These are phyloP conservation scores for Pseudisothecium myosuroides DNA, from an alignment of 225 moss, liverwort and hornwort species.

Conservation along the genomic window DNA sequence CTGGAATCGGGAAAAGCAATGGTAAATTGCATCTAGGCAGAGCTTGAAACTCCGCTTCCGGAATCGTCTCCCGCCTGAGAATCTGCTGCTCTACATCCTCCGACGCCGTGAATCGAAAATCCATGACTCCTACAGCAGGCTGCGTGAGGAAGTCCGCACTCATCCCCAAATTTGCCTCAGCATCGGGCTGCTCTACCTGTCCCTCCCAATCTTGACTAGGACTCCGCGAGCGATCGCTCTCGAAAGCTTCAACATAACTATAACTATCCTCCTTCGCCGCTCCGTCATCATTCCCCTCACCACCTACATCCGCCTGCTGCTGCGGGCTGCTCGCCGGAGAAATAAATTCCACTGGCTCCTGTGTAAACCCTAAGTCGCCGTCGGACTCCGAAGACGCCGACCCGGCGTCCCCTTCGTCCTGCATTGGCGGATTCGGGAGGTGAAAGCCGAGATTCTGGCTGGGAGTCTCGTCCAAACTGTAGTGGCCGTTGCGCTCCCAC, in stretches of 20 bases:
- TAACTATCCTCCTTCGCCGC: slow-evolving; percentile 19
- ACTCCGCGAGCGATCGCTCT: slow-evolving; percentile 19
- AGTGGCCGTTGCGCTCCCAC: slow-evolving; percentile 28
- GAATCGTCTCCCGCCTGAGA: background rate
- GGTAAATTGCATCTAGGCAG: background rate
- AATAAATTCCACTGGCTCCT: slow-evolving; percentile 30
- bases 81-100: background rate
- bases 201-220: slow-evolving; percentile 14
- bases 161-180: background rate
- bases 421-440: background rate
- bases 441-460: slow-evolving; percentile 5
- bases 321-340: slow-evolving; percentile 25
- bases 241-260: slow-evolving; percentile 28
- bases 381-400: slow-evolving; percentile 34
- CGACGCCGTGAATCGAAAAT: background rate
- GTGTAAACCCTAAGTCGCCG: background rate
- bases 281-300: background rate
- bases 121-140: background rate
- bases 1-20: background rate
- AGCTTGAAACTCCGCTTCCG: background rate
- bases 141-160: slow-evolving; percentile 21
- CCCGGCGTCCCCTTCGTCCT: background rate
- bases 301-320: background rate
- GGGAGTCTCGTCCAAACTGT: slow-evolving; percentile 37
- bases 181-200: background rate